Evolutionary conservation across 2,329 filamentous ascomycete species (phyloP), one percentile per base, ranked within the genome.

Genomic region (Pezicula radicicola): DNA sequence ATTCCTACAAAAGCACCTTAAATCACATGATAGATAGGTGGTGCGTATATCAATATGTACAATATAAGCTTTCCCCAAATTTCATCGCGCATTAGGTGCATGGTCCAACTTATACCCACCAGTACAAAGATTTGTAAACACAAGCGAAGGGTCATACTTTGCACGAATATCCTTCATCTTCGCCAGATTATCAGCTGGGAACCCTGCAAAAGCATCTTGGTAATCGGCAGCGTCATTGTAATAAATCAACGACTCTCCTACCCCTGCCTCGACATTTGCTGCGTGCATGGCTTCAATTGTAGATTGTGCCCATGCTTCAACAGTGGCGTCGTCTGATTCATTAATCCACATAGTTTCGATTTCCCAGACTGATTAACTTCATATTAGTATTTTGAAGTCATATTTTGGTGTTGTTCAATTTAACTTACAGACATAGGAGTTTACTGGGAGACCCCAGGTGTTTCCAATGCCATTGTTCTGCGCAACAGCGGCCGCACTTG

Each of bases 181-280:
- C 3, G 55, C 54, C 27, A 69, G 36, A 35, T 68, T 71, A 33
- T 60, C 56, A 33, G 57, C 49, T 0, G 68, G 68, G 49, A 70
- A 72, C 4, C 65, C 54, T n/a, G 50, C 33, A n/a, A 72, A 57
- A 6, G 67, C 61, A 42, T 65, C 55, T 52, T 72, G 70, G 18
- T 57, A 59, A 8, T 51, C 49, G 2, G 67, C 67, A 48, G 71
- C 70, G 51, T 71, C 69, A 1, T 66, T 65, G 42, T 70, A 64
- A 30, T 30, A 30, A 6, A 30, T 30, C 28, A 30, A 9, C 7
- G 28, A 30, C 10, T 30, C 8, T 44, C 67, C 59, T 0, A 70
- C 52, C 0, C 65, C 66, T 4, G 61, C 57, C 16, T 63, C 56
- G 33, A 58, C 55, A 16, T 67, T 65, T 10, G 60, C 55, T 1